These are phyloP conservation scores for Nitzschia sp. DNA, from an alignment of 108 stramenopile genomes.

Conservation along the genomic window DNA sequence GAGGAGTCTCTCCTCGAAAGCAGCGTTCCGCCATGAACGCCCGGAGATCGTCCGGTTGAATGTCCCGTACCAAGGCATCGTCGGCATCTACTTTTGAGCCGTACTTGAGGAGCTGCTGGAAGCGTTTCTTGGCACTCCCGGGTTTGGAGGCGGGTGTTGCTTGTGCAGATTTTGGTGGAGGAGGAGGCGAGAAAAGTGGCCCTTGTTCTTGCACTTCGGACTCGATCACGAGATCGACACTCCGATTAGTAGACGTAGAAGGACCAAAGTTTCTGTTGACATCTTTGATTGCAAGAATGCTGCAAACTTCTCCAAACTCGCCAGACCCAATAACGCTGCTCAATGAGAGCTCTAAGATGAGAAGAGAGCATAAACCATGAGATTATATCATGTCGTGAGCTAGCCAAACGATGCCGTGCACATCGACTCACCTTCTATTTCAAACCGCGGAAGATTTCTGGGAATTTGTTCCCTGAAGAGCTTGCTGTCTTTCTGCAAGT, in stretches of 20 bases:
- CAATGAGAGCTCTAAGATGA: neutral
- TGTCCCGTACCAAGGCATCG: neutral
- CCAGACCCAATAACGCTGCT: neutral
- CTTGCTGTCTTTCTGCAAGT: neutral
- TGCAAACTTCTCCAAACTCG: neutral
- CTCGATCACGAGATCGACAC: neutral
- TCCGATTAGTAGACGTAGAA: neutral
- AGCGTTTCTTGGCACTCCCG: neutral
- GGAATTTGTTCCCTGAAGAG: neutral
- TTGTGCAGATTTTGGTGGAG: neutral
- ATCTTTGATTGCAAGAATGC: neutral
- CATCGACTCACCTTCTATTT: neutral
- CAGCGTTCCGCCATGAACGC: neutral
- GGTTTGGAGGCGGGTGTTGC: neutral
- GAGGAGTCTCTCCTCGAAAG: conserved; percentile 3
- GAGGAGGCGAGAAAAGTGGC: too few species aligned
- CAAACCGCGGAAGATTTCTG: neutral
- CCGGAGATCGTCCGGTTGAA: neutral
- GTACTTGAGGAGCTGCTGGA: neutral
- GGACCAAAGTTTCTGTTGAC: neutral
- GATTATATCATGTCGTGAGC: too few species aligned
- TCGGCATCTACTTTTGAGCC: neutral
- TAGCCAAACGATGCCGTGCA: too few species aligned
- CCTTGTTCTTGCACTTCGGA: too few species aligned
- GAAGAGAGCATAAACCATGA: neutral